Percentiles rank a stretch among this genome's conserved stretches.
Conservation (phyloP, 2,329 filamentous ascomycete species). For the Ophiognomonia clavigignenti-juglandacearum region DNA sequence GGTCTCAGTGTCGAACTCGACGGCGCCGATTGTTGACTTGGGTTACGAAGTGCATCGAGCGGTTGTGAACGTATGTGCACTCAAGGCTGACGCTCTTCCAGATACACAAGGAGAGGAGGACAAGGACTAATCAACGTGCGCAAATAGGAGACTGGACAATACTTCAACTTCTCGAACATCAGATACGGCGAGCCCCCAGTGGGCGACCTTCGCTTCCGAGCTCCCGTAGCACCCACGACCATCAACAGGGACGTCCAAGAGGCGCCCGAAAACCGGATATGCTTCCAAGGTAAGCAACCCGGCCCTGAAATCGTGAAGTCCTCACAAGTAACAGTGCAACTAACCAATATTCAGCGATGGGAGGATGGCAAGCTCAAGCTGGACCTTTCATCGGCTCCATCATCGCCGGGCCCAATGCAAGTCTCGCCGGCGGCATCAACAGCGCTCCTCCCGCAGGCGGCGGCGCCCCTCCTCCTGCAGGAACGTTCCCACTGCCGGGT, state of each 20-base stretch:
- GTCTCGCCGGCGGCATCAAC: neutral
- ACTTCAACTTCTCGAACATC: constrained; percentile 2
- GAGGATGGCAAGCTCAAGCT: too few relatives aligned
- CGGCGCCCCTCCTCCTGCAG: neutral
- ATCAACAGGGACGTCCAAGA: neutral
- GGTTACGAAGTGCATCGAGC: neutral
- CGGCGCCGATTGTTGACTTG: neutral
- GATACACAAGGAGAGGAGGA: too few relatives aligned
- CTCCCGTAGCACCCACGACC: neutral
- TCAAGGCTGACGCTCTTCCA: neutral
- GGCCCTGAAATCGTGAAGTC: neutral
- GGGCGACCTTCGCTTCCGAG: neutral
- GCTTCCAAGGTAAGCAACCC: neutral
- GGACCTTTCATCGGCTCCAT: too few relatives aligned
- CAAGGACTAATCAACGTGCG: too few relatives aligned
- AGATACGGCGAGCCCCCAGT: neutral
- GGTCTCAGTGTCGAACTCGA: too few relatives aligned
- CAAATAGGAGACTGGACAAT: neutral
- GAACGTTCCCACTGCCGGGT: too few relatives aligned
- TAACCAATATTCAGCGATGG: too few relatives aligned
- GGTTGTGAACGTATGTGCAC: neutral
- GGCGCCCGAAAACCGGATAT: neutral
- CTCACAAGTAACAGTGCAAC: too few relatives aligned
- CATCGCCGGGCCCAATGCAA: neutral
- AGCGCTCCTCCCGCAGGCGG: neutral